Base-by-base conservation (phyloP, 2,329 filamentous ascomycete genomes). In the Boeremia exigua region DNA sequence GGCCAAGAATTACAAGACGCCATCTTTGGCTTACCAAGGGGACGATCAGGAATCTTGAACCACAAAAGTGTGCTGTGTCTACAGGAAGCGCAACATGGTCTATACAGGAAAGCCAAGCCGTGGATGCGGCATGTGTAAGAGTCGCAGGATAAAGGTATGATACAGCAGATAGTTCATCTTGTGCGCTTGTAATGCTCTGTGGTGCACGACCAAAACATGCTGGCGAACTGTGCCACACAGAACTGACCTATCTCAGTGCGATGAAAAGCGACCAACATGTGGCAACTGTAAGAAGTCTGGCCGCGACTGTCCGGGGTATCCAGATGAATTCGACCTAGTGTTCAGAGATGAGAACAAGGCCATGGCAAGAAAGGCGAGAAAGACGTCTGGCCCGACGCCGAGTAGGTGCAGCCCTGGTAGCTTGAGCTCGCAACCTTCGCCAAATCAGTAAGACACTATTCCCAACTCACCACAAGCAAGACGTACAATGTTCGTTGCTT, bases 61-160 rank as follows among this genome's bases (percentile, higher is more conserved):
- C 33, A 30, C 44, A 15, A 43, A 29, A 27, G 17, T 30, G 17
- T 27, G 23, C 28, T 30, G 33, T 36, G 17, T 47, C 36, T 12
- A 45, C 29, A 40, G 23, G 27, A 47, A 54, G 37, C 47, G 51
- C 59, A 66, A 45, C 12, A 77, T 77, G 75, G 74, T 76, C 28
- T 77, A 76, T 42, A 76, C 73, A 15, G 75, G 75, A 32, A 78
- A 77, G 60, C 76, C 76, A 33, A 75, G 71, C 57, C 69, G 74
- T 45, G 88, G 88, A 66, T 91, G 88, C 67, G 88, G 89, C 77
- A 90, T 88, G 84, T 91, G 88, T 72, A 84, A 88, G 71, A 88
- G 83, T 32, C 82, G 88, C 61, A 82, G 88, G 65, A 91, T 91
- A 70, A 91, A 91, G 83, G 88, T 89, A 80, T 60, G 80, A 66